These are phyloP conservation scores for Ascochyta rabiei DNA, from an alignment of 2,329 filamentous ascomycete species.

Conservation along the genomic window DNA sequence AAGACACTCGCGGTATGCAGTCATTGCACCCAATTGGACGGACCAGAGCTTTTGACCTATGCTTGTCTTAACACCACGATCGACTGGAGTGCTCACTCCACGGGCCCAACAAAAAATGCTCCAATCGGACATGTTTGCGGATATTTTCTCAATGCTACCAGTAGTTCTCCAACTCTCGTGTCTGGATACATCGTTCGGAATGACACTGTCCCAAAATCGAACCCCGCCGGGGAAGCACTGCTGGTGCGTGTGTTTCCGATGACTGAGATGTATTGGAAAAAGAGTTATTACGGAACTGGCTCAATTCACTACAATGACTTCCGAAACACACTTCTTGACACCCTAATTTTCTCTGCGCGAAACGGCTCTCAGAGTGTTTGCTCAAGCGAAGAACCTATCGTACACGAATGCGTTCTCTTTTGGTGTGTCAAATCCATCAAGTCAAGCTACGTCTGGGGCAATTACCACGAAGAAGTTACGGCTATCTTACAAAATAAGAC, in stretches of 20 bases:
- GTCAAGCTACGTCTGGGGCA: slow-evolving; percentile 22
- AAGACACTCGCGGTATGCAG: slow-evolving; percentile 37
- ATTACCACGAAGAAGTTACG: slow-evolving; percentile 23
- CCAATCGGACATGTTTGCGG: slow-evolving; percentile 22
- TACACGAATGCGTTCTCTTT: slow-evolving; percentile 28
- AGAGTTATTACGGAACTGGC: slow-evolving; percentile 15
- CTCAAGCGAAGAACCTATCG: slow-evolving; percentile 13
- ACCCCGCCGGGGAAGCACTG: slow-evolving; percentile 16
- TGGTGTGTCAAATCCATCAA: slow-evolving; percentile 34
- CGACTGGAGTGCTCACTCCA: slow-evolving; percentile 24
- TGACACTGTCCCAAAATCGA: neutral
- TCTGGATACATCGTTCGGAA: slow-evolving; percentile 17
- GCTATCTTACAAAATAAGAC: slow-evolving; percentile 4
- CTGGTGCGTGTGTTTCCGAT: slow-evolving; percentile 23
- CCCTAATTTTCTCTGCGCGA: slow-evolving; percentile 11
- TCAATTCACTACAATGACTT: slow-evolving; percentile 26
- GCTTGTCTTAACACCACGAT: slow-evolving; percentile 20
- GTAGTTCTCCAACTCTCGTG: slow-evolving; percentile 22
- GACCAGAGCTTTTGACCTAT: slow-evolving; percentile 22
- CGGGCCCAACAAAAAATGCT: neutral
- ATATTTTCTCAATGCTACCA: slow-evolving; percentile 32
- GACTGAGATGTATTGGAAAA: neutral
- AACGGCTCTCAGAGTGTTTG: slow-evolving; percentile 11
- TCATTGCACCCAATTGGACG: slow-evolving; percentile 21
- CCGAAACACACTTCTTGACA: slow-evolving; percentile 14